Evolutionary conservation across 2,329 filamentous ascomycete species (phyloP).

Genomic region (Colletotrichum karsti): DNA sequence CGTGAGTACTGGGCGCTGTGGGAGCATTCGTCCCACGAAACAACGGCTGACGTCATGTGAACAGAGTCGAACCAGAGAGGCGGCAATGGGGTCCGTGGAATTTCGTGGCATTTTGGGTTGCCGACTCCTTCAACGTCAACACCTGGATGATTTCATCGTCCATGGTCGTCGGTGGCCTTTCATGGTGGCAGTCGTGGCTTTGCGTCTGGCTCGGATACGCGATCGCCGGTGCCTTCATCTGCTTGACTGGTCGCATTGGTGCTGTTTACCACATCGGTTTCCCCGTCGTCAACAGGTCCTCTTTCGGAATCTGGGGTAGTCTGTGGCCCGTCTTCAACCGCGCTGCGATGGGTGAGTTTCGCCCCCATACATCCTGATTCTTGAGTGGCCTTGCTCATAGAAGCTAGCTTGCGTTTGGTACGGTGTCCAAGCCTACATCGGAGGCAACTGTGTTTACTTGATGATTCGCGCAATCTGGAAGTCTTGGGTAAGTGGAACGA

Average conservation of each 20-base stretch:
- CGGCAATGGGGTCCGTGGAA: constrained; percentile 89
- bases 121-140: constrained; percentile 88
- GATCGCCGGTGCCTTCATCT: constrained; percentile 79
- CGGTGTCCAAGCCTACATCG: constrained; percentile 86
- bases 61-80: constrained; percentile 75
- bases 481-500: constrained; percentile 58
- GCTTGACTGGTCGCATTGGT: constrained; percentile 82
- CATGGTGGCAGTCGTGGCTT: constrained; percentile 94
- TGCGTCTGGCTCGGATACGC: constrained; percentile 89
- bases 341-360: constrained; percentile 72
- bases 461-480: constrained; percentile 91
- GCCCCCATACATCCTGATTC: no score
- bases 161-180: constrained; percentile 80
- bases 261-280: constrained; percentile 91
- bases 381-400: background rate
- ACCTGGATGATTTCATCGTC: constrained; percentile 77
- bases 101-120: constrained; percentile 88
- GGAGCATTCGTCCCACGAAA: no score
- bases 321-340: constrained; percentile 91
- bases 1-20: constrained; percentile 34
- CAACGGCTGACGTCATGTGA: background rate
- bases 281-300: constrained; percentile 79
- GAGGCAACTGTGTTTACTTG: constrained; percentile 83
- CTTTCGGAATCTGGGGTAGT: constrained; percentile 89
- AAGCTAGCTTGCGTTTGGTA: constrained; percentile 81